Evolutionary conservation across 768 basidiomycete genomes (phyloP).

Genomic region (Pleurotus sapidus): DNA sequence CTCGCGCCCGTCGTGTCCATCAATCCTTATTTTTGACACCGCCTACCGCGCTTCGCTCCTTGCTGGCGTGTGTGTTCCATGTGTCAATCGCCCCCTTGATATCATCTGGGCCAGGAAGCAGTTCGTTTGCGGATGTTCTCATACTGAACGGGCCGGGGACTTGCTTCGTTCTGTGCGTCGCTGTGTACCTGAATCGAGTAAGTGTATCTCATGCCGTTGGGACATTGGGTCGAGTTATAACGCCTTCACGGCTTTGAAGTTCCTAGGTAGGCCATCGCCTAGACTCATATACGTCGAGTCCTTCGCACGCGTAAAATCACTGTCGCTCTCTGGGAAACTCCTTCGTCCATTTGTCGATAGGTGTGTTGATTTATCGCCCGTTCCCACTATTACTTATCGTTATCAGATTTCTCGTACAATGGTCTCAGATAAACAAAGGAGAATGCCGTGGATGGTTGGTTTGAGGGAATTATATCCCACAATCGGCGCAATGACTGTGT

Average conservation of each 20-base stretch:
- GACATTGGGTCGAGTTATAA: too few species aligned
- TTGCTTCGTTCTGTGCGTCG: slow-evolving; percentile 74
- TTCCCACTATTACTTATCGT: slow-evolving; percentile 1
- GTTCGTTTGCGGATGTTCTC: slow-evolving; percentile 65
- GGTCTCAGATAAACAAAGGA: slow-evolving; percentile 61
- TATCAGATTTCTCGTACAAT: slow-evolving; percentile 84
- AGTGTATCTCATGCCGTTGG: slow-evolving; percentile 20
- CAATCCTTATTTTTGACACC: slow-evolving; percentile 73
- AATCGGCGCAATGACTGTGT: too few species aligned
- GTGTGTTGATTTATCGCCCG: slow-evolving; percentile 31
- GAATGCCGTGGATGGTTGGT: slow-evolving; percentile 67
- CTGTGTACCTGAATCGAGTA: slow-evolving; percentile 72
- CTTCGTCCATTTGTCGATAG: slow-evolving; percentile 81
- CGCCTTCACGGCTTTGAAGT: slow-evolving; percentile 36
- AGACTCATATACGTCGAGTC: slow-evolving; percentile 87
- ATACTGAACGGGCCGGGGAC: slow-evolving; percentile 96
- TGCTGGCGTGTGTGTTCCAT: slow-evolving; percentile 59
- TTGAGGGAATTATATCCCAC: slow-evolving; percentile 25
- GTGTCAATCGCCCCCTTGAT: slow-evolving; percentile 54
- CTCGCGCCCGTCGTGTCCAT: slow-evolving; percentile 85
- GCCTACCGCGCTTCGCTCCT: slow-evolving; percentile 58
- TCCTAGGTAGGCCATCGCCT: slow-evolving; percentile 72
- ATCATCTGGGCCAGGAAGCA: slow-evolving; percentile 16
- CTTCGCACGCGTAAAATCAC: slow-evolving; percentile 78
- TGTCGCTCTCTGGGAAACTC: slow-evolving; percentile 85